These are phyloP conservation scores for Fusarium sp. DNA, from an alignment of 2,329 filamentous ascomycete species.

Conservation along the genomic window DNA sequence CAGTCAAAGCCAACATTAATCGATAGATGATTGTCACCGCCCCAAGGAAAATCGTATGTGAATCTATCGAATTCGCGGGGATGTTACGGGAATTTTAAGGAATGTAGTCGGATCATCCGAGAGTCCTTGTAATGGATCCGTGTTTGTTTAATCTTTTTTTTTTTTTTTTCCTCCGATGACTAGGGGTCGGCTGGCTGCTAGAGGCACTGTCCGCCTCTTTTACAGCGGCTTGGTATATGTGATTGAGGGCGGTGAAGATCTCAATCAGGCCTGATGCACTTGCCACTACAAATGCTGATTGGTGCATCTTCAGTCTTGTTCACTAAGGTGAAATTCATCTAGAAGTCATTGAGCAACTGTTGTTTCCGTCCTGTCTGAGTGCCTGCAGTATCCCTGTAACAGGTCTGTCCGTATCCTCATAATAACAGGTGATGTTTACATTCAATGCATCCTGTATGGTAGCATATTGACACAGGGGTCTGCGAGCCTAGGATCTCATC, in stretches of 20 bases:
- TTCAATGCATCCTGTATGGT: conserved; percentile 35
- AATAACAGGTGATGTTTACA: conserved; percentile 43
- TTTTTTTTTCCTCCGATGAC: conserved; percentile 3
- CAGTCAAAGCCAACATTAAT: conserved; percentile 29
- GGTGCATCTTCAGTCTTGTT: background rate
- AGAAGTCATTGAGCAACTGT: conserved; percentile 14
- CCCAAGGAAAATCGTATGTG: conserved; percentile 30
- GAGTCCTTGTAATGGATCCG: conserved; percentile 11
- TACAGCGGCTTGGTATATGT: background rate
- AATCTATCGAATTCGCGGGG: conserved; percentile 26
- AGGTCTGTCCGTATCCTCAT: conserved; percentile 24
- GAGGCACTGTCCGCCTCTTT: conserved; percentile 8
- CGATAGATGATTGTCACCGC: conserved; percentile 32
- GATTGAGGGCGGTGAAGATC: conserved; percentile 40
- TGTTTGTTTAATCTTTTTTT: conserved; percentile 13
- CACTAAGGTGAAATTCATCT: conserved; percentile 22
- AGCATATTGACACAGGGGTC: conserved; percentile 17
- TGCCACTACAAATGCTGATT: conserved; percentile 7
- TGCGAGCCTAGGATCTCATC: conserved; percentile 25
- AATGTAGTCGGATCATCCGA: conserved; percentile 33
- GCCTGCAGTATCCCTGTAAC: conserved; percentile 23
- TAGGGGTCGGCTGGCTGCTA: conserved; percentile 10
- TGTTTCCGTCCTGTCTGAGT: conserved; percentile 3
- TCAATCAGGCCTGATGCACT: conserved; percentile 21
- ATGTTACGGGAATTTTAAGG: conserved; percentile 43